These are phyloP conservation scores for Microbotryomycetes sp. DNA, from an alignment of 1,284 basidiomycete species.

Conservation along the genomic window DNA sequence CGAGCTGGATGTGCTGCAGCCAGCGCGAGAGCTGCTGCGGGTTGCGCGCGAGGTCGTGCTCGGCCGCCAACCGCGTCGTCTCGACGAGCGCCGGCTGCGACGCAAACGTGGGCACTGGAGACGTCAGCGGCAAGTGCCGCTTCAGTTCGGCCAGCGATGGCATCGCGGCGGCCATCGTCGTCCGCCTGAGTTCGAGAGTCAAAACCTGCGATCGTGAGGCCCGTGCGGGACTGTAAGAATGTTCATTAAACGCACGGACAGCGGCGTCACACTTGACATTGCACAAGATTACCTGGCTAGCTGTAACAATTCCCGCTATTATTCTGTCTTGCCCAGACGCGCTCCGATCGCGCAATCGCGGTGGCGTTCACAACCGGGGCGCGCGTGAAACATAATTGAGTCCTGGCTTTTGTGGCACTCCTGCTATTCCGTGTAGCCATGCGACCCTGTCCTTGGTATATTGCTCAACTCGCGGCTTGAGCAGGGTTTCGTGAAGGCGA, in stretches of 20 bases:
- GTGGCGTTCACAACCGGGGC: no score
- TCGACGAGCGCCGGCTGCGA: conserved; percentile 70
- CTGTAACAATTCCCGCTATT: no score
- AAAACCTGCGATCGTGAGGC: no score
- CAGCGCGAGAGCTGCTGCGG: conserved; percentile 84
- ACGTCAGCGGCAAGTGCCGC: conserved; percentile 45
- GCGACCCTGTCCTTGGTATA: conserved; percentile 36
- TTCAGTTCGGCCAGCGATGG: conserved; percentile 1
- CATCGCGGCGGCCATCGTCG: neutral
- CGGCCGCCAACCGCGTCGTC: conserved; percentile 69
- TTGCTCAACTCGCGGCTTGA: conserved; percentile 38
- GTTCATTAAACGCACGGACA: no score
- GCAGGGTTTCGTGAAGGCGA: conserved; percentile 34
- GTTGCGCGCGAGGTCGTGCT: conserved; percentile 93
- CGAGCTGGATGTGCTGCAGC: conserved; percentile 75
- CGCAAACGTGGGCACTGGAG: conserved; percentile 71
- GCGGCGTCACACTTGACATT: no score
- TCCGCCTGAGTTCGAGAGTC: no score
- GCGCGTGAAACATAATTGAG: no score
- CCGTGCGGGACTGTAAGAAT: no score
- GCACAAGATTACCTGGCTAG: no score
- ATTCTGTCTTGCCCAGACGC: no score
- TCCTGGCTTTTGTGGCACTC: no score
- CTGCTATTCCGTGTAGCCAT: conserved; percentile 34
- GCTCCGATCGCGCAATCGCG: no score